A percentile compares a stretch with the other conserved stretches of the same genome.
Conservation (phyloP, 495 filamentous ascomycete genomes). For the Cercophora sp. region DNA sequence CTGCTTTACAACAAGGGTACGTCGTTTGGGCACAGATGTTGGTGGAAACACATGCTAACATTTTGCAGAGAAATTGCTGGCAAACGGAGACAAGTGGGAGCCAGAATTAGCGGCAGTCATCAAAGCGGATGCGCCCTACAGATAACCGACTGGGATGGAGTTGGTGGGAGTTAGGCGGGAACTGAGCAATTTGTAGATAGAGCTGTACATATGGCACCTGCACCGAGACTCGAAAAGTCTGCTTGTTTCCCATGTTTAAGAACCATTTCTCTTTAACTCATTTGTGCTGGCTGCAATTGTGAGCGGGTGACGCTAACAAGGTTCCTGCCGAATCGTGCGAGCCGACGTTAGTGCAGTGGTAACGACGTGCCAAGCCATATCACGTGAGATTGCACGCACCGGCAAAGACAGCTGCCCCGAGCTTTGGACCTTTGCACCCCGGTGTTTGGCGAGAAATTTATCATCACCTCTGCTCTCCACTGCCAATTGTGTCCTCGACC, state of each 20-base stretch:
- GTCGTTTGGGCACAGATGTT: neutral
- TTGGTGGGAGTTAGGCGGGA: neutral
- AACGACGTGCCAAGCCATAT: neutral
- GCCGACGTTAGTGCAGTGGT: neutral
- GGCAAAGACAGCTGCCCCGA: neutral
- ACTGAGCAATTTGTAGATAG: slow-evolving; percentile 29
- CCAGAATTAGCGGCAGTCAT: slow-evolving; percentile 90
- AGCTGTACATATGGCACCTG: slow-evolving; percentile 24
- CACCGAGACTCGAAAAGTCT: slow-evolving; percentile 6
- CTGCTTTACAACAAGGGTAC: slow-evolving; percentile 95
- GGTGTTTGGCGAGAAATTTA: slow-evolving; percentile 42
- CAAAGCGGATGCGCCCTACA: slow-evolving; percentile 83
- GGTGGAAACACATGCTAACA: slow-evolving; percentile 4
- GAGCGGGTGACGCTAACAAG: neutral
- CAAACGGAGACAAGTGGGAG: slow-evolving; percentile 97
- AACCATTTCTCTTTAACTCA: neutral
- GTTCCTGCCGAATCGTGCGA: neutral
- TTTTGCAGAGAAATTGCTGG: slow-evolving; percentile 60
- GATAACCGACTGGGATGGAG: slow-evolving; percentile 45
- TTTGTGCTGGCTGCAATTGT: too few relatives aligned
- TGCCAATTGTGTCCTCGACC: slow-evolving; percentile 12
- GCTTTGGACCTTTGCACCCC: slow-evolving; percentile 16
- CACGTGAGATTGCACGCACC: slow-evolving; percentile 19
- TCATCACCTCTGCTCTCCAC: slow-evolving; percentile 26
- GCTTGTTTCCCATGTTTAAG: neutral